These are phyloP conservation scores for Trypanosoma cruzi DNA, from an alignment of 208 protist genomes.

Conservation along the genomic window DNA sequence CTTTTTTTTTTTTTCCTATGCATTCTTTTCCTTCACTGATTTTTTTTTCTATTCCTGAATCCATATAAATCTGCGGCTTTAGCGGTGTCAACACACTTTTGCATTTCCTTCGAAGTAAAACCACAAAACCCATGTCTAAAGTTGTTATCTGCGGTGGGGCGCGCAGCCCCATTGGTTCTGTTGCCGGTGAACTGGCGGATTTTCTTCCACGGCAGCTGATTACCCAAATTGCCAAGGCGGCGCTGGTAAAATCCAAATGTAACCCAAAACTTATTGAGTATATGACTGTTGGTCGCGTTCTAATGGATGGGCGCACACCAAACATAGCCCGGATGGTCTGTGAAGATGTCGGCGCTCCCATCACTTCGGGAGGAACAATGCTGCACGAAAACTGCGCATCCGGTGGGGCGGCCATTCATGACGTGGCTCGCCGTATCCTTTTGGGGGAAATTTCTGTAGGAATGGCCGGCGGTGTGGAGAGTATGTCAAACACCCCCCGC, in stretches of 20 bases:
- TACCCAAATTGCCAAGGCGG: slow-evolving; percentile 34
- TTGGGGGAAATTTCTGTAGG: slow-evolving; percentile 57
- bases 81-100: neutral
- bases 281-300: slow-evolving; percentile 43
- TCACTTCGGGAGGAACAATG: slow-evolving; percentile 53
- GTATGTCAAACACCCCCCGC: slow-evolving; percentile 64
- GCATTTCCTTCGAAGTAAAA: slow-evolving; percentile 8
- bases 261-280: slow-evolving; percentile 58
- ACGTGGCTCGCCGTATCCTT: slow-evolving; percentile 48
- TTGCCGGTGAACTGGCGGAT: slow-evolving; percentile 45
- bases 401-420: slow-evolving; percentile 63
- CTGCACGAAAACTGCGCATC: slow-evolving; percentile 72
- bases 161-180: slow-evolving; percentile 50
- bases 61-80: neutral
- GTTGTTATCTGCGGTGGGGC: slow-evolving; percentile 55
- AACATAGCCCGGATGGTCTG: slow-evolving; percentile 55
- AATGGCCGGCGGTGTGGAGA: slow-evolving; percentile 60
- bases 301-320: slow-evolving; percentile 60
- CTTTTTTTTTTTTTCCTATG: neutral
- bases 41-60: neutral
- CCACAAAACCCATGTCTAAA: slow-evolving; percentile 31
- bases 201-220: slow-evolving; percentile 36
- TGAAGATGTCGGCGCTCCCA: slow-evolving; percentile 39
- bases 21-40: neutral
- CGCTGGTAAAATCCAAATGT: slow-evolving; percentile 42